Conservation (phyloP, 1,284 basidiomycete genomes). For the Papiliotrema laurentii region DNA sequence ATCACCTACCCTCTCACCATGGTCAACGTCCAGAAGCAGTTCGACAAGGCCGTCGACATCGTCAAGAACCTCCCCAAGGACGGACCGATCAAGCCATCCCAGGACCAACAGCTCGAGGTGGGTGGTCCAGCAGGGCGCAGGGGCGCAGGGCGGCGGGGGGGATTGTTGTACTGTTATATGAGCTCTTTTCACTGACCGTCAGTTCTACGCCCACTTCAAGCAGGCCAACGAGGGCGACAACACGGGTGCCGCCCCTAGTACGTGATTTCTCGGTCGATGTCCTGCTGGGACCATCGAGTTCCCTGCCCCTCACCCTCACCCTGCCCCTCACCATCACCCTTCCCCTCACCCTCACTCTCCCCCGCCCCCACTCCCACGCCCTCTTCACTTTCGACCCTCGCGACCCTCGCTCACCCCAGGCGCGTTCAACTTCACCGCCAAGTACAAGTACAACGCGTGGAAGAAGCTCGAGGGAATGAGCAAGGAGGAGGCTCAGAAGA, state of each 20-base stretch:
- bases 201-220: slow-evolving; percentile 94
- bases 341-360: too few relatives aligned
- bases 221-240: slow-evolving; percentile 69
- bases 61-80: slow-evolving; percentile 65
- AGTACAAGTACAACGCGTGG: slow-evolving; percentile 70
- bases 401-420: slow-evolving; percentile 15
- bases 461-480: slow-evolving; percentile 64
- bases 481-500: slow-evolving; percentile 63
- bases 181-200: too few relatives aligned
- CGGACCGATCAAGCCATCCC: slow-evolving; percentile 69
- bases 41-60: slow-evolving; percentile 70
- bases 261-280: background rate
- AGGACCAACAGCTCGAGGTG: slow-evolving; percentile 71
- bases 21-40: slow-evolving; percentile 32
- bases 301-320: too few relatives aligned
- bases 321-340: too few relatives aligned
- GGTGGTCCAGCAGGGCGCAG: too few relatives aligned
- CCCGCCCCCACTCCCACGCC: too few relatives aligned
- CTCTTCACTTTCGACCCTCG: too few relatives aligned
- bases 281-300: too few relatives aligned
- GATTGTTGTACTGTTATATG: too few relatives aligned
- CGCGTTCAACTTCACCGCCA: slow-evolving; percentile 47
- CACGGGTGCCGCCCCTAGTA: slow-evolving; percentile 39
- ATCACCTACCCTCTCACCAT: slow-evolving; percentile 6
- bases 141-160: too few relatives aligned